Percentiles rank a stretch among this genome's conserved stretches.
Evolutionary conservation across 805 yeast genomes (phyloP).

Genomic region (Teunomyces cretensis): DNA sequence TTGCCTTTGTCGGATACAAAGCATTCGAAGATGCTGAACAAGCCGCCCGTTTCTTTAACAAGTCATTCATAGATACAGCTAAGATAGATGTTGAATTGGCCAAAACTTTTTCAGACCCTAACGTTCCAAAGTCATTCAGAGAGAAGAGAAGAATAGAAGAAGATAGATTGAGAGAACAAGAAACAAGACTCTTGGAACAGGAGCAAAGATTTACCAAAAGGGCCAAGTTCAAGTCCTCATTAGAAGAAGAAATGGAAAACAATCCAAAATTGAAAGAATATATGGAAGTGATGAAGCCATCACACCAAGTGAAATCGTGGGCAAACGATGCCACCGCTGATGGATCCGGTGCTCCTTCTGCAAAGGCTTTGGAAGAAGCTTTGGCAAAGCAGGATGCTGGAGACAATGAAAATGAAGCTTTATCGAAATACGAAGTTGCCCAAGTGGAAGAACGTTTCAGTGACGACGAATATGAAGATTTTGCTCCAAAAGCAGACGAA

Average conservation of each 20-base stretch:
- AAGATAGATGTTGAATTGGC: conserved; percentile 79
- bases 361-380: conserved; percentile 44
- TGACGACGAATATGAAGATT: conserved; percentile 56
- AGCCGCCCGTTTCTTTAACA: conserved; percentile 75
- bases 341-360: conserved; percentile 46
- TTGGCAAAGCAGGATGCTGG: conserved; percentile 26
- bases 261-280: conserved; percentile 76
- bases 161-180: conserved; percentile 37
- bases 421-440: conserved; percentile 29
- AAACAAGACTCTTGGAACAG: conserved; percentile 45
- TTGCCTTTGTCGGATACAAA: conserved; percentile 89
- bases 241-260: conserved; percentile 61
- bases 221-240: conserved; percentile 29
- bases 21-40: conserved; percentile 69
- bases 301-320: conserved; percentile 72
- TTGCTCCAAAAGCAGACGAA: conserved; percentile 26
- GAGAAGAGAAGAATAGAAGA: conserved; percentile 46
- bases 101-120: conserved; percentile 80
- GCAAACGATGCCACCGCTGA: conserved; percentile 57
- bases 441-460: conserved; percentile 43
- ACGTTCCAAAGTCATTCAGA: conserved; percentile 61
- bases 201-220: conserved; percentile 38
- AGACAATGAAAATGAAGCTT: conserved; percentile 1
- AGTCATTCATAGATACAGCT: conserved; percentile 80
- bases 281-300: conserved; percentile 79